phyloP scores from a whole-genome alignment of 495 filamentous ascomycete species.

The Apodospora peruviana region DNA sequence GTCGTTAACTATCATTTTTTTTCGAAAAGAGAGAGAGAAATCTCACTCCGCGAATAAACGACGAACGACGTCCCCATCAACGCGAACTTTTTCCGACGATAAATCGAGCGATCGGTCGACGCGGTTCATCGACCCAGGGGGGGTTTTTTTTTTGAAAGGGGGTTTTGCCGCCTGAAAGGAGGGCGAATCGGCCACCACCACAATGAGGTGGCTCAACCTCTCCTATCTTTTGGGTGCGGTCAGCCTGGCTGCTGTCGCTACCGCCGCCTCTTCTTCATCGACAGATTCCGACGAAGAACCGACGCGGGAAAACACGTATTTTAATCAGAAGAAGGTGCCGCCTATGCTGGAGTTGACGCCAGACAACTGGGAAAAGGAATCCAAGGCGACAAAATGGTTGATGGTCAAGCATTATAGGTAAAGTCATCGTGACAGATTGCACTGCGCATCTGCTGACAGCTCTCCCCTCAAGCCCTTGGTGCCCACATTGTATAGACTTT shows the following conservation, averaged over 20 bases:
- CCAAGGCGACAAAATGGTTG: slow-evolving; percentile 35
- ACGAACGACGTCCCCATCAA: no score
- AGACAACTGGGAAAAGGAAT: slow-evolving; percentile 36
- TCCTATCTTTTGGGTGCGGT: slow-evolving; percentile 23
- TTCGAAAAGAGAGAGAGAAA: no score
- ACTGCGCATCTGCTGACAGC: slow-evolving; percentile 2
- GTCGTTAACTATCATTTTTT: no score
- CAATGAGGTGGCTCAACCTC: not conserved
- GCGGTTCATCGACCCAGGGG: no score
- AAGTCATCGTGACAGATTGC: not conserved
- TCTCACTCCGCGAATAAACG: no score
- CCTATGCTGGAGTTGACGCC: slow-evolving; percentile 54
- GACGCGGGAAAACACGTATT: slow-evolving; percentile 50
- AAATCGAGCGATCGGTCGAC: no score
- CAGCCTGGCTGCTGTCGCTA: slow-evolving; percentile 25
- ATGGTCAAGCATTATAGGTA: slow-evolving; percentile 46
- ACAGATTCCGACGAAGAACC: slow-evolving; percentile 29
- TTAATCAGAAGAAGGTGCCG: slow-evolving; percentile 77
- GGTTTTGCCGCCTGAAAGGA: not conserved
- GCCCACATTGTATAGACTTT: slow-evolving; percentile 71
- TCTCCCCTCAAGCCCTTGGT: slow-evolving; percentile 46
- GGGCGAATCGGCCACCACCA: not conserved
- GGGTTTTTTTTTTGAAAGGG: no score
- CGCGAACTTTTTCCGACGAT: no score
- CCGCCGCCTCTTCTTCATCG: slow-evolving; percentile 21